A percentile compares a stretch with the other conserved stretches of the same genome.
phyloP scores from a whole-genome alignment of 345 rosid genomes.

The Boechera divaricarpa region DNA sequence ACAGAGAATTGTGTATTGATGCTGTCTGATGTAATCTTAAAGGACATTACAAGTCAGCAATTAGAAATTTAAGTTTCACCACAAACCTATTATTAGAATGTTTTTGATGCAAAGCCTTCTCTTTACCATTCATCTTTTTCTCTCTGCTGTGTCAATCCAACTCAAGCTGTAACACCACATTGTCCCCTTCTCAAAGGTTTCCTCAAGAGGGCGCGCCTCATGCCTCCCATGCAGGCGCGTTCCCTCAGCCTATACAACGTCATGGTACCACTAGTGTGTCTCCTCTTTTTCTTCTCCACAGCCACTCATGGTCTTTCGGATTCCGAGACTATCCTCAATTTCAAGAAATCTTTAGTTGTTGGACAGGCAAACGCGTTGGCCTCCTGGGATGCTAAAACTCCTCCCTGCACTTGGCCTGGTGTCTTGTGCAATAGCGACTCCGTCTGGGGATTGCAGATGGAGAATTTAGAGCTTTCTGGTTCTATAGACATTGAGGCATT shows the following conservation, averaged over 20 bases:
- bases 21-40: slow-evolving; percentile 30
- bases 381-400: slow-evolving; percentile 49
- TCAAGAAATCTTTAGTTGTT: slow-evolving; percentile 57
- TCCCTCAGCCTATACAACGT: slow-evolving; percentile 35
- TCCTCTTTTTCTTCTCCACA: slow-evolving; percentile 35
- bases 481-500: slow-evolving; percentile 54
- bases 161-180: slow-evolving; percentile 37
- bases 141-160: slow-evolving; percentile 38
- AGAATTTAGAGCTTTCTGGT: slow-evolving; percentile 69
- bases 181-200: slow-evolving; percentile 18
- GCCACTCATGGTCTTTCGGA: slow-evolving; percentile 49
- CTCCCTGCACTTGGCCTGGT: slow-evolving; percentile 78
- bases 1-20: slow-evolving; percentile 13
- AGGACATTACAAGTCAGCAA: slow-evolving; percentile 39
- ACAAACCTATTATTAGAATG: slow-evolving; percentile 38
- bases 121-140: slow-evolving; percentile 39
- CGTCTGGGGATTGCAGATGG: slow-evolving; percentile 72
- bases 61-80: slow-evolving; percentile 34
- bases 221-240: slow-evolving; percentile 50
- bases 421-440: slow-evolving; percentile 55
- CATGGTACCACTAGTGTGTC: slow-evolving; percentile 38
- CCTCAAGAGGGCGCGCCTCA: slow-evolving; percentile 61
- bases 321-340: slow-evolving; percentile 59
- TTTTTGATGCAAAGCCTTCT: slow-evolving; percentile 37
- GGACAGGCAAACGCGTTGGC: slow-evolving; percentile 44